Base-by-base conservation (phyloP, 106 monocot species). In the Dendrobium nobile region DNA sequence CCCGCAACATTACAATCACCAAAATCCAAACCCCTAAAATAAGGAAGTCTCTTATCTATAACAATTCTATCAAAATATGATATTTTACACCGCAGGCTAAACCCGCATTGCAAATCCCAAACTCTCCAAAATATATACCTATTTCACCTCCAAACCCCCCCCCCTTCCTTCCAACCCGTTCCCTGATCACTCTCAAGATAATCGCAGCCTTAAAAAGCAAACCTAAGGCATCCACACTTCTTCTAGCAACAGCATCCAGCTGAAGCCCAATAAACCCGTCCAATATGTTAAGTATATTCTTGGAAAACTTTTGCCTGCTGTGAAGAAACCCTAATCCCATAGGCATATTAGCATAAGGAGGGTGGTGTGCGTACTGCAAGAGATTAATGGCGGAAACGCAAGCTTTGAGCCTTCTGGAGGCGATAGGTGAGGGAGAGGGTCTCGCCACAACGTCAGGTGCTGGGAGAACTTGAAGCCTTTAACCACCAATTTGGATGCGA, bases 221-320 rank as follows among this genome's bases (percentile, higher is more conserved):
- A 2, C 87, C 87, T 41, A 83, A 75, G 15, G 83, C 76, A 26
- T 90, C 80, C 40, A 90, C 16, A 26, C 82, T 80, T 4, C 83
- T 48, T 80, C 75, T 84, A 9, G 85, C 31, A 42, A 77, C 80
- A 9, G 72, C 65, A 73, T 78, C 79, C 65, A 85, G 22, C 56
- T 83, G 80, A 54, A 83, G 18, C 33, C 80, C 78, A 1, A 67
- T 78, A 31, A 87, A 83, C 4, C 80, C 87, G 10, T 87, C 87
- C 16, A 90, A 10, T 26, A 83, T 75, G 75, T 48, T 87, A 48
- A 85, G 2, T 27, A 83, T 75, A 79, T 90, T 87, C 83, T 85
- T 87, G 59, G 85, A 87, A 5, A 90, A 8, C 80, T 90, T 90
- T 76, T 89, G 85, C 17, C 84, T 82, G 22, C 77, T 51, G 15